Evolutionary conservation across 352 stramenopile genomes (phyloP).

Genomic region (Globisporangium cederbergense): DNA sequence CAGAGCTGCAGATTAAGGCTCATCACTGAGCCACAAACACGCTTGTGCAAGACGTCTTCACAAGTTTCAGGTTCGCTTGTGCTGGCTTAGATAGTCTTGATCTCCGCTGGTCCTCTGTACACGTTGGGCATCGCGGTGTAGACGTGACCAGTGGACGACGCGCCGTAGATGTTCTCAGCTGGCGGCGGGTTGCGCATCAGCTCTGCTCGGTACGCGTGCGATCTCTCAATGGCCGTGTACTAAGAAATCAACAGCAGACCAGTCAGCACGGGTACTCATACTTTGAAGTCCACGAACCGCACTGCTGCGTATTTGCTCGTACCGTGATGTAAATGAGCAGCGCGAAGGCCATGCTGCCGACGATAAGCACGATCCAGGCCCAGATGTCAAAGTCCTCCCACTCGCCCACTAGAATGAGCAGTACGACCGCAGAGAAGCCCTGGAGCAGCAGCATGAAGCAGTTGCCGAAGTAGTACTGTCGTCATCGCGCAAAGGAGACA

Average conservation of each 20-base stretch:
- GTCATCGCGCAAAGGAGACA: background rate
- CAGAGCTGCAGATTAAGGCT: background rate
- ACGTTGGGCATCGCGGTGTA: slow-evolving; percentile 63
- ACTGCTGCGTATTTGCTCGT: background rate
- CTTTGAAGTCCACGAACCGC: too few species aligned
- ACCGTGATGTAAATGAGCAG: slow-evolving; percentile 74
- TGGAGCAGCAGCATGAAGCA: slow-evolving; percentile 84
- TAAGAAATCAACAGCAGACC: slow-evolving; percentile 8
- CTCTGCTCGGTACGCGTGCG: slow-evolving; percentile 74
- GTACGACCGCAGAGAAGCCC: slow-evolving; percentile 62
- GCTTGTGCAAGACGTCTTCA: too few species aligned
- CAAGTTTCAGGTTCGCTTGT: too few species aligned
- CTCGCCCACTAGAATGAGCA: slow-evolving; percentile 73
- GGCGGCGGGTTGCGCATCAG: slow-evolving; percentile 81
- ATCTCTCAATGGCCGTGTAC: slow-evolving; percentile 75
- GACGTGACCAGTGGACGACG: slow-evolving; percentile 37
- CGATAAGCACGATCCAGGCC: slow-evolving; percentile 66
- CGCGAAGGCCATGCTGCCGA: slow-evolving; percentile 63
- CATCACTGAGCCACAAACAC: background rate
- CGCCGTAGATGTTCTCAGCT: slow-evolving; percentile 72
- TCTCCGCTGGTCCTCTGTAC: slow-evolving; percentile 51
- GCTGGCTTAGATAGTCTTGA: slow-evolving; percentile 69
- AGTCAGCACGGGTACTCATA: background rate
- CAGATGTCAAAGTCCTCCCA: slow-evolving; percentile 76
- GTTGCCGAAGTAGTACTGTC: slow-evolving; percentile 84